Evolutionary conservation across 2,329 filamentous ascomycete genomes (phyloP).

Genomic region (Chaetomiaceae sp.): DNA sequence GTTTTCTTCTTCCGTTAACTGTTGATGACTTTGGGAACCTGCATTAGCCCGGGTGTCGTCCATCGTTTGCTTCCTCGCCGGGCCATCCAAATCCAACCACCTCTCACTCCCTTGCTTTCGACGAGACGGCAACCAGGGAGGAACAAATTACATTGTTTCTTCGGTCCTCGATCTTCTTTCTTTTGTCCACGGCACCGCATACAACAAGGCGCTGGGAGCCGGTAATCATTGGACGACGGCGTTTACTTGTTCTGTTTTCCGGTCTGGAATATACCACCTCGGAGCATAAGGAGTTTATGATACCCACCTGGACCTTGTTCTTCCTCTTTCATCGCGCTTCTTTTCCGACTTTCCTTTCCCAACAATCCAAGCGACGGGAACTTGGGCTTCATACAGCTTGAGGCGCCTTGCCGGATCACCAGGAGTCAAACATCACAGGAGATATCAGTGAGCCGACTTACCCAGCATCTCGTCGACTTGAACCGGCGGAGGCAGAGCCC

Average conservation of each 20-base stretch:
- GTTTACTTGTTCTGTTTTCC: background rate
- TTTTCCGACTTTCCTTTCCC: background rate
- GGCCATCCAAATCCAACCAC: background rate
- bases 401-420: too few relatives aligned
- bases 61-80: background rate
- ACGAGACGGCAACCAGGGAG: background rate
- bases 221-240: slow-evolving; percentile 13
- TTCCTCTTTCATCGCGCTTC: background rate
- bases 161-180: background rate
- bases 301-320: slow-evolving; percentile 4
- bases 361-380: background rate
- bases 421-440: too few relatives aligned
- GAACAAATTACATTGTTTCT: background rate
- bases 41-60: slow-evolving; percentile 2
- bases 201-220: slow-evolving; percentile 20
- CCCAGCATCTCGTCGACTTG: too few relatives aligned
- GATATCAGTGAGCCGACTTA: too few relatives aligned
- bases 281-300: slow-evolving; percentile 13
- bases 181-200: background rate
- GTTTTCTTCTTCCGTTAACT: background rate
- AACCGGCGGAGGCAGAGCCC: too few relatives aligned
- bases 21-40: background rate
- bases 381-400: background rate
- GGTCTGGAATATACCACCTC: background rate
- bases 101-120: background rate